Conservation (phyloP, 2,329 filamentous ascomycete genomes). For the Cryphonectria carpinicola region DNA sequence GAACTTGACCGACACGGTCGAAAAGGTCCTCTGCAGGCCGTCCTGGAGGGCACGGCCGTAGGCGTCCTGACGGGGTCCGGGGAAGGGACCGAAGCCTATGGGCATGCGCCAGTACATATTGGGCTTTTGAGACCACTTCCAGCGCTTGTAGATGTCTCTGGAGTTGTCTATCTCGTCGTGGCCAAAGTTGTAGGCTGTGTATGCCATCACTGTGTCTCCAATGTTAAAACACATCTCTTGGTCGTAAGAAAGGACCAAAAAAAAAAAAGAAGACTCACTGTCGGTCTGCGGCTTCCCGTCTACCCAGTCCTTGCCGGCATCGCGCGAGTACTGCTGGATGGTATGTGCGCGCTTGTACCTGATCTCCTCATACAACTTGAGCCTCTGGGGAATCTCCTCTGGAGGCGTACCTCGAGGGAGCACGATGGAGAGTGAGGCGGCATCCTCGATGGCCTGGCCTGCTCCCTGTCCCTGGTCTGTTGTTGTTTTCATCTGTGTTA, state of each 20-base stretch:
- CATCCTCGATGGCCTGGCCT: slow-evolving; percentile 69
- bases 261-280: slow-evolving; percentile 44
- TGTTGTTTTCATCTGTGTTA: neutral
- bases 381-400: slow-evolving; percentile 55
- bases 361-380: slow-evolving; percentile 62
- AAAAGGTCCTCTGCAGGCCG: slow-evolving; percentile 39
- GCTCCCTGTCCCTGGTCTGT: slow-evolving; percentile 62
- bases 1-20: slow-evolving; percentile 53
- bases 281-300: slow-evolving; percentile 41
- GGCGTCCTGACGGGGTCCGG: slow-evolving; percentile 47
- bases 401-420: slow-evolving; percentile 50
- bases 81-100: slow-evolving; percentile 50
- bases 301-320: slow-evolving; percentile 52
- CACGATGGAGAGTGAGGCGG: slow-evolving; percentile 59
- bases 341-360: slow-evolving; percentile 59
- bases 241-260: slow-evolving; percentile 29
- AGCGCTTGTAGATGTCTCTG: slow-evolving; percentile 52
- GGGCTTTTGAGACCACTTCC: slow-evolving; percentile 46
- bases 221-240: slow-evolving; percentile 21
- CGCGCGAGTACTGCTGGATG: slow-evolving; percentile 62
- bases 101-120: slow-evolving; percentile 50
- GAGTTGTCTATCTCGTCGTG: slow-evolving; percentile 63
- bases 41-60: slow-evolving; percentile 31
- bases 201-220: slow-evolving; percentile 42
- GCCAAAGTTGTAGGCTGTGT: slow-evolving; percentile 56